Conservation (phyloP, 2,329 filamentous ascomycete species). For the Mycosphaerella sp. region DNA sequence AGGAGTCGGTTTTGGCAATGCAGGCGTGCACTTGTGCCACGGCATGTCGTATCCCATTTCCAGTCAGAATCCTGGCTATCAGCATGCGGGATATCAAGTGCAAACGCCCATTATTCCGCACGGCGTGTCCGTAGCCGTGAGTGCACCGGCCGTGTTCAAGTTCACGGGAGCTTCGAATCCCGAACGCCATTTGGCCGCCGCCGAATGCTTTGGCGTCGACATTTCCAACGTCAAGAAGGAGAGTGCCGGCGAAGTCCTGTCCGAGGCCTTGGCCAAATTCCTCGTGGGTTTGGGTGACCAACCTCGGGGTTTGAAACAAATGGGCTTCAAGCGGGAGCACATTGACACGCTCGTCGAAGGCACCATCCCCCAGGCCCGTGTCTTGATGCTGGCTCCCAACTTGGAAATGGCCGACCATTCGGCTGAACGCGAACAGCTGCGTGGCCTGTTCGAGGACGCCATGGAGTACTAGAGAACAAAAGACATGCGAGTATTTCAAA, state of each 20-base stretch:
- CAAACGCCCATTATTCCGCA: slow-evolving; percentile 79
- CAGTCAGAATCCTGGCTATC: slow-evolving; percentile 86
- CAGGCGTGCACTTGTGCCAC: slow-evolving; percentile 83
- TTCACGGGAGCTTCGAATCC: slow-evolving; percentile 92
- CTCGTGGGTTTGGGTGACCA: slow-evolving; percentile 80
- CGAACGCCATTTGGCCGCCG: slow-evolving; percentile 80
- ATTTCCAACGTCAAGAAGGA: slow-evolving; percentile 80
- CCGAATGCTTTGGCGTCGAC: slow-evolving; percentile 86
- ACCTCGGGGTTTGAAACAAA: slow-evolving; percentile 71
- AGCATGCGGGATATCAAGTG: slow-evolving; percentile 79
- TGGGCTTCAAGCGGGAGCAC: slow-evolving; percentile 72
- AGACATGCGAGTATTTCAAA: too few species aligned
- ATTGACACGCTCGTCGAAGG: slow-evolving; percentile 84
- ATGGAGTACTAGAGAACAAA: slow-evolving; percentile 34
- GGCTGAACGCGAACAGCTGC: slow-evolving; percentile 45
- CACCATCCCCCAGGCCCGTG: slow-evolving; percentile 84
- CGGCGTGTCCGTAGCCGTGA: slow-evolving; percentile 90
- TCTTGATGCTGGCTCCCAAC: slow-evolving; percentile 84
- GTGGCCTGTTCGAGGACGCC: slow-evolving; percentile 43
- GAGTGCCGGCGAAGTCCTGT: slow-evolving; percentile 80
- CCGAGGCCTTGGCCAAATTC: slow-evolving; percentile 76
- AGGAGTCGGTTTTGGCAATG: slow-evolving; percentile 94
- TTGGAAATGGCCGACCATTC: slow-evolving; percentile 48
- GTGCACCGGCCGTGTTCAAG: slow-evolving; percentile 84
- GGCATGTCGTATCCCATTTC: slow-evolving; percentile 98